A percentile compares a stretch with the other conserved stretches of the same genome.
phyloP scores from a whole-genome alignment of 352 stramenopile species.

The Phytophthora sojae region DNA sequence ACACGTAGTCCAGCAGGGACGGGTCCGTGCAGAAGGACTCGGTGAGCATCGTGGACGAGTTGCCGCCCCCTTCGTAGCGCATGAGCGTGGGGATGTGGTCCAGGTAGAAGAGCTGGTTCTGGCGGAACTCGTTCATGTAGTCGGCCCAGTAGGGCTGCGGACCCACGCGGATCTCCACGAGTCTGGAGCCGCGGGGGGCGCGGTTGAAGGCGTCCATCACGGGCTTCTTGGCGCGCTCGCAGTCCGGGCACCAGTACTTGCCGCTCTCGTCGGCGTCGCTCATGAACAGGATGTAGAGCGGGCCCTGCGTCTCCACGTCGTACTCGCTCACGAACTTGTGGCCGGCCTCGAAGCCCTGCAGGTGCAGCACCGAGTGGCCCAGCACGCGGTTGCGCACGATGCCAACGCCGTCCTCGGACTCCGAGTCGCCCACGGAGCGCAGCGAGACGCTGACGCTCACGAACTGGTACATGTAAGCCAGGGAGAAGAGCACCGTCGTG shows the following conservation, averaged over 20 bases:
- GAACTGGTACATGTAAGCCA: constrained; percentile 82
- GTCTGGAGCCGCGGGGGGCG: constrained; percentile 61
- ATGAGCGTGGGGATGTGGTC: constrained; percentile 82
- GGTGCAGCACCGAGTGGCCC: constrained; percentile 65
- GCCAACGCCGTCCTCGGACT: constrained; percentile 21
- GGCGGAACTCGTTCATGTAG: constrained; percentile 81
- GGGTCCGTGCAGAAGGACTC: constrained; percentile 73
- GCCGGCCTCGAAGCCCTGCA: constrained; percentile 77
- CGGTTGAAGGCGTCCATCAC: constrained; percentile 79
- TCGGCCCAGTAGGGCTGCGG: constrained; percentile 67
- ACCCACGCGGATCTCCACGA: constrained; percentile 81
- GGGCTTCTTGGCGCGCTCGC: constrained; percentile 68
- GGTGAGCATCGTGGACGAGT: constrained; percentile 76
- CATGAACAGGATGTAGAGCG: constrained; percentile 83
- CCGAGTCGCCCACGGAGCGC: constrained; percentile 30
- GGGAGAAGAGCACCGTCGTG: constrained; percentile 62
- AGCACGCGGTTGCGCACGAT: constrained; percentile 55
- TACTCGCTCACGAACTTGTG: constrained; percentile 85
- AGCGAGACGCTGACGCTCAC: constrained; percentile 57
- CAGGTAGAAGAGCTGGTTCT: constrained; percentile 86
- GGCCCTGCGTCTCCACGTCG: constrained; percentile 66
- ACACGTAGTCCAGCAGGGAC: constrained; percentile 72
- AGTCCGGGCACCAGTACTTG: constrained; percentile 88
- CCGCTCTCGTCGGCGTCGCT: constrained; percentile 69
- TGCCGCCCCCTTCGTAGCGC: constrained; percentile 76